Evolutionary conservation across 2,329 filamentous ascomycete genomes (phyloP), one percentile per base, ranked within the genome.

Genomic region (Pestalotiopsis sp.): DNA sequence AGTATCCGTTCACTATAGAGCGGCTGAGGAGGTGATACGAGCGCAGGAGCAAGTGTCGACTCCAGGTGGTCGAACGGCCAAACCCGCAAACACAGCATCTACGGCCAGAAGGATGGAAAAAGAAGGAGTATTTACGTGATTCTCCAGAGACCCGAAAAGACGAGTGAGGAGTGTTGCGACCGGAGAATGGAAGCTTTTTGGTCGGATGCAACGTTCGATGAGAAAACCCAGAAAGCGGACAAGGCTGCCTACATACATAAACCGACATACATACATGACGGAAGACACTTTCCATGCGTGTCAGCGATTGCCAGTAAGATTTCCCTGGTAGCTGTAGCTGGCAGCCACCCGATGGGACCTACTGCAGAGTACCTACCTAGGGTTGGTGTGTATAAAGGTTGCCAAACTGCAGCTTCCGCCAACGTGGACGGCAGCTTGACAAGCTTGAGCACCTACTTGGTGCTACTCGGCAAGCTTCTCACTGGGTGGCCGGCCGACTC

Each of bases 391-490:
- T 9, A 2, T 52, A 4, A 4, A 52, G n/a, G 31, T 45, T 49
- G 61, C n/a, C 61, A 25, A 49, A 23, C 59, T 62, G 59, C 61
- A 64, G 23, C n/a, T 64, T 20, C 39, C 38, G 13, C 38, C 61
- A 52, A 64, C 61, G 61, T 27, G 17, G 61, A 23, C 38, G 25
- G 27, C 45, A n/a, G 20, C 17, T 52, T n/a, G 45, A 52, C 17
- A 17, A 52, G 20, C n/a, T 17, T 9, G 20, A 17, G 6, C 5
- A 52, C 45, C 31, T 36, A 52, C 45, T 52, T 52, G 45, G 45
- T 36, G 45, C 45, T 52, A 36, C 31, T 36, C 31, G 45, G 17
- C 45, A n/a, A n/a, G 17, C 14, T 17, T 2, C 45, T 45, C 13
- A n/a, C 41, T n/a, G 41, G n/a, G 13, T 49, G 41, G 41, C 13